phyloP scores from a whole-genome alignment of 2,329 filamentous ascomycete species.

The Neonectria ditissima region DNA sequence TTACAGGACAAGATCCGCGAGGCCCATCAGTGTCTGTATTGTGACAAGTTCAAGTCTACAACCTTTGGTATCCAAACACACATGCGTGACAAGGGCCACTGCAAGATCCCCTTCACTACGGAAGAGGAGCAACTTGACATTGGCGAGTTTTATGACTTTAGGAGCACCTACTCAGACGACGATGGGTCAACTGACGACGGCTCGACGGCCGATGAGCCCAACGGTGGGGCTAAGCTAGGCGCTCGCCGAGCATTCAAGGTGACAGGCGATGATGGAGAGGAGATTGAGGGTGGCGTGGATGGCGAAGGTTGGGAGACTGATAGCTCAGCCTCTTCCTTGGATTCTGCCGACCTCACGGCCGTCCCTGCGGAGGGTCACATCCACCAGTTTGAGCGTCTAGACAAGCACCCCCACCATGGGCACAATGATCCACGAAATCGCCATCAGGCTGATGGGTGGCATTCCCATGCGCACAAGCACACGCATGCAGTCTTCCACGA shows the following conservation, averaged over 20 bases:
- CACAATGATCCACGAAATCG: slow-evolving; percentile 78
- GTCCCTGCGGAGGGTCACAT: slow-evolving; percentile 80
- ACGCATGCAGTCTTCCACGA: slow-evolving; percentile 85
- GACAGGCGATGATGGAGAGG: slow-evolving; percentile 62
- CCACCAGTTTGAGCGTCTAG: slow-evolving; percentile 78
- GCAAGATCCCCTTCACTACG: slow-evolving; percentile 91
- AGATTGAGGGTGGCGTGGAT: slow-evolving; percentile 65
- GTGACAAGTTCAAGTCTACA: slow-evolving; percentile 84
- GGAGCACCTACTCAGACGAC: slow-evolving; percentile 91
- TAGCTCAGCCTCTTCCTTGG: slow-evolving; percentile 87
- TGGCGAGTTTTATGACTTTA: slow-evolving; percentile 97
- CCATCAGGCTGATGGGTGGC: slow-evolving; percentile 80
- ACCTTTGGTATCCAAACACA: slow-evolving; percentile 89
- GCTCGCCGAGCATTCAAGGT: slow-evolving; percentile 66
- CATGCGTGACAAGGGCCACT: slow-evolving; percentile 97
- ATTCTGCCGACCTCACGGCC: slow-evolving; percentile 84
- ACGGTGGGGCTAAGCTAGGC: slow-evolving; percentile 77
- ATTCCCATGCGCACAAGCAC: slow-evolving; percentile 83
- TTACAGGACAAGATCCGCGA: slow-evolving; percentile 84
- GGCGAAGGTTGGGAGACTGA: slow-evolving; percentile 97
- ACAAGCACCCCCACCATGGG: slow-evolving; percentile 81
- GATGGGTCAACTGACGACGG: slow-evolving; percentile 71
- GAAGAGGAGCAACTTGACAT: slow-evolving; percentile 94
- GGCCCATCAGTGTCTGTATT: slow-evolving; percentile 87
- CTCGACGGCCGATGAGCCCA: slow-evolving; percentile 54